Evolutionary conservation across 768 basidiomycete species (phyloP).

Genomic region (Daedaleopsis sinensis): DNA sequence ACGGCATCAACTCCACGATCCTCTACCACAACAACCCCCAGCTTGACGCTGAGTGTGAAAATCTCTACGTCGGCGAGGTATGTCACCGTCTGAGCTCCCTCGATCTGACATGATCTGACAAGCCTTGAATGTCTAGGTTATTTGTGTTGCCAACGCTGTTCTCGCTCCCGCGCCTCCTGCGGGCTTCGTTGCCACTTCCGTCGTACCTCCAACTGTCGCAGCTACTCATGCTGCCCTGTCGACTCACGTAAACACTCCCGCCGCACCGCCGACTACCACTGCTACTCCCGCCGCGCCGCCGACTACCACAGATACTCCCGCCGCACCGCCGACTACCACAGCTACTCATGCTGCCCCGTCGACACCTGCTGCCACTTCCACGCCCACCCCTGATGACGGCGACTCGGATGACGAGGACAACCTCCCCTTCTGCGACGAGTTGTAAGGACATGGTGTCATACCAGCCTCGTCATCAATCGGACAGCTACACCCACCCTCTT

Average conservation of each 20-base stretch:
- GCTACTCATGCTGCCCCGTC: no score
- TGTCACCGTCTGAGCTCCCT: conserved; percentile 25
- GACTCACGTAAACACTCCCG: no score
- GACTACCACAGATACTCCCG: no score
- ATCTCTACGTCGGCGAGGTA: conserved; percentile 81
- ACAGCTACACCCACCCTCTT: neutral
- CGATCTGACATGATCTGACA: neutral
- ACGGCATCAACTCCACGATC: conserved; percentile 53
- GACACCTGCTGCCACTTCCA: conserved; percentile 5
- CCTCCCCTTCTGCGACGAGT: conserved; percentile 57
- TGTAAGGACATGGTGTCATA: conserved; percentile 29
- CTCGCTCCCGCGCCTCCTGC: conserved; percentile 42
- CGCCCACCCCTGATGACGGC: conserved; percentile 32
- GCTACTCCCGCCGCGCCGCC: no score
- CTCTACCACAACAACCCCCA: conserved; percentile 77
- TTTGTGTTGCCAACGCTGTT: conserved; percentile 51
- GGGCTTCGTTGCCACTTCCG: conserved; percentile 17
- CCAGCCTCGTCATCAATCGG: neutral
- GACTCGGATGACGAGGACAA: conserved; percentile 39
- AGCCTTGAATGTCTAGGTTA: conserved; percentile 40
- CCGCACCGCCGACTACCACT: no score
- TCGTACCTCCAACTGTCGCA: no score
- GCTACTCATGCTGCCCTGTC: no score
- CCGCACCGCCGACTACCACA: no score
- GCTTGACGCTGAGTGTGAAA: conserved; percentile 54